A percentile compares a stretch with the other conserved stretches of the same genome.
Evolutionary conservation across 192 early-diverging fungal genomes (phyloP).

Genomic region (Oehlia diaphana): DNA sequence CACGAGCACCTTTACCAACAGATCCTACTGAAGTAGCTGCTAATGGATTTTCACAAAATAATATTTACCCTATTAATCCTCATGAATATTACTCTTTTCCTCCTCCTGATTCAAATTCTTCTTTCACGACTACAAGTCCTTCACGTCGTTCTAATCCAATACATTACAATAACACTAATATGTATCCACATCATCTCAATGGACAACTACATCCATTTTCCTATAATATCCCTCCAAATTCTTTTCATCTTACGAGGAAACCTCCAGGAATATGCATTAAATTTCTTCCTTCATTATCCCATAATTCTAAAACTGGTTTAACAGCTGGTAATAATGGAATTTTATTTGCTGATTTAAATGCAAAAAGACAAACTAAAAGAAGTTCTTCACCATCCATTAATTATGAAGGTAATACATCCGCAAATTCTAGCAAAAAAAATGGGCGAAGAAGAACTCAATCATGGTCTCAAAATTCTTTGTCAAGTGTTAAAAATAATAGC

Average conservation of each 20-base stretch:
- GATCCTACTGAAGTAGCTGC: slow-evolving; percentile 17
- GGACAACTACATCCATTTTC: slow-evolving; percentile 1
- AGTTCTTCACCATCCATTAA: slow-evolving; percentile 6
- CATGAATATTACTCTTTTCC: slow-evolving; percentile 14
- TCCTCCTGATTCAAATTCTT: neutral
- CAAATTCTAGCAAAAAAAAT: neutral
- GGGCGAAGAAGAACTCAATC: slow-evolving; percentile 15
- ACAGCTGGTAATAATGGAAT: neutral
- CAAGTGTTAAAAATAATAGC: neutral
- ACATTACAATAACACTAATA: slow-evolving; percentile 1
- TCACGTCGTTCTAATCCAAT: slow-evolving; percentile 5
- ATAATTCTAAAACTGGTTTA: slow-evolving; percentile 18
- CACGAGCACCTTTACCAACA: slow-evolving; percentile 40
- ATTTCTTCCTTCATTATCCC: slow-evolving; percentile 14
- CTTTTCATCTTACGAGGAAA: neutral
- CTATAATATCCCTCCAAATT: neutral
- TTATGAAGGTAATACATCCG: neutral
- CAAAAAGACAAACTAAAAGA: slow-evolving; percentile 10
- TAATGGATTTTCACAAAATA: slow-evolving; percentile 3
- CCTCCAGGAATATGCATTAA: slow-evolving; percentile 18
- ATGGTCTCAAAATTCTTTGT: slow-evolving; percentile 23
- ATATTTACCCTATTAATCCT: neutral
- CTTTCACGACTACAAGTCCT: neutral
- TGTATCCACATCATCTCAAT: neutral
- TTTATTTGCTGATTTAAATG: slow-evolving; percentile 6